Evolutionary conservation across 805 yeast genomes (phyloP), one percentile per base, ranked within the genome.

Genomic region (Candida palmyrensis): DNA sequence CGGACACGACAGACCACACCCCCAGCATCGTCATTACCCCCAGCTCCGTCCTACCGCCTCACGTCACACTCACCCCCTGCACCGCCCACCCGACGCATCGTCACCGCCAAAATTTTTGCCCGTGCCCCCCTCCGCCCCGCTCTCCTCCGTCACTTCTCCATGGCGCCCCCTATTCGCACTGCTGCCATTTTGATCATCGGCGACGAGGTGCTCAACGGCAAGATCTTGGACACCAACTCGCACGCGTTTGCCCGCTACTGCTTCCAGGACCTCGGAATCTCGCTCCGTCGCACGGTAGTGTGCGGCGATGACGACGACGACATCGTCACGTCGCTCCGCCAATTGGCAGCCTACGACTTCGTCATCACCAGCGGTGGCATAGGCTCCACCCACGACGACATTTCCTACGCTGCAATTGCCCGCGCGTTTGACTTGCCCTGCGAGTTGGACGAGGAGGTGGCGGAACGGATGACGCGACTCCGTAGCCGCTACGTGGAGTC

Each of bases 341-440:
- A 79, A 28, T 62, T 75, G n/a, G 44, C 51, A 3, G 45, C 54
- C 23, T 79, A 76, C 44, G 87, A 82, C 48, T 69, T 84, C 27
- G 69, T 83, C 6, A 73, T 83, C 15, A 84, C 94, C 1, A 70
- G 82, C 35, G 82, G 85, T 20, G 80, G 70, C 2, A 84, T 87
- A 38, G 96, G 96, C 0, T 84, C 95, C 4, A 87, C 96, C 0
- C 95, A 86, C 46, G 96, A 87, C 51, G 96, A 87, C 52, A 81
- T 87, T 39, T 86, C 95, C 1, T 87, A 87, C 53, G 77, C 75
- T 33, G 67, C 84, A 1, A 53, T 87, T n/a, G 85, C 90, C 1
- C 71, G 69, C 42, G 82, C 83, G 6, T 86, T 67, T 42, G 55
- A 55, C 2, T 49, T 82, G 6, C 69, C 71, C 0, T 54, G 77